Conservation (phyloP, 345 rosid genomes). For the Euphorbia tirucalli region DNA sequence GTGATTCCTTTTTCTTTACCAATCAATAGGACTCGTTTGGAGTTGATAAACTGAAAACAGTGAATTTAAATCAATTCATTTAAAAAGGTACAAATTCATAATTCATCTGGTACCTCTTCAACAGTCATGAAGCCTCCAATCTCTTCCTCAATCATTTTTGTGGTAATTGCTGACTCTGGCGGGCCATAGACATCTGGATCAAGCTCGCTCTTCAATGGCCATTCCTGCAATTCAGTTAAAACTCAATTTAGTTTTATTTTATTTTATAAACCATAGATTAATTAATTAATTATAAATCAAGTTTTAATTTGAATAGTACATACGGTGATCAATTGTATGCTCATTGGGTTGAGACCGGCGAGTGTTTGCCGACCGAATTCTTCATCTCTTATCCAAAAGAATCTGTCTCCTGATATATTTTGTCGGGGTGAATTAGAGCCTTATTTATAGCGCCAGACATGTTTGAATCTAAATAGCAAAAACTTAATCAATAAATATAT, state of each 20-base stretch:
- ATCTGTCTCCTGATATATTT: conserved; percentile 60
- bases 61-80: no score
- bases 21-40: no score
- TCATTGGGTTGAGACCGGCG: conserved; percentile 68
- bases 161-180: conserved; percentile 59
- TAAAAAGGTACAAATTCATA: no score
- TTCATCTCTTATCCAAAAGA: conserved; percentile 75
- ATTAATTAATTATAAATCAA: no score
- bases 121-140: conserved; percentile 57
- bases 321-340: conserved; percentile 56
- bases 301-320: not conserved
- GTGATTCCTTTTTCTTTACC: no score
- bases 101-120: conserved; percentile 56
- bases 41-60: no score
- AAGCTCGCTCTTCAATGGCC: conserved; percentile 74
- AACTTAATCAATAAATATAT: no score
- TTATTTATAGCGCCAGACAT: no score
- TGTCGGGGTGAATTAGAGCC: no score
- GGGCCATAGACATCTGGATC: conserved; percentile 68
- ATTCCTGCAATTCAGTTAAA: conserved; percentile 44
- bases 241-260: no score
- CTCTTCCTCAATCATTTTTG: conserved; percentile 46
- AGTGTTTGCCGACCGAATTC: conserved; percentile 78
- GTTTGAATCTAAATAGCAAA: no score
- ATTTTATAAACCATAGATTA: not conserved